Base-by-base conservation (phyloP, 345 rosid species). In the Salix brachista region DNA sequence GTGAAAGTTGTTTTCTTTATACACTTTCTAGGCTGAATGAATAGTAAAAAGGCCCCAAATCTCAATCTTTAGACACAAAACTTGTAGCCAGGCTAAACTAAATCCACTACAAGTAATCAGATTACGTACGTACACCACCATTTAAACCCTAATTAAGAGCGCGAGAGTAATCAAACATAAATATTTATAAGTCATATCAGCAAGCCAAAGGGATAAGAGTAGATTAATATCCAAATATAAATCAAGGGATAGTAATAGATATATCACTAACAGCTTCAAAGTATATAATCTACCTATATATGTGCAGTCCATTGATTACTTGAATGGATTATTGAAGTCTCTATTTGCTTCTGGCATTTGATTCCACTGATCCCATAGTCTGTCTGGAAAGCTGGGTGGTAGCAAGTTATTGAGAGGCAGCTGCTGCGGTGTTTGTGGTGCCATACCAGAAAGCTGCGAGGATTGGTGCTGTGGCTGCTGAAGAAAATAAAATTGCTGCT, bases 331-430 rank as follows among this genome's bases (percentile, higher is more conserved):
- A 74, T 73, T 84, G 86, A 74, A 84, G 58, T 89, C 90, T 81
- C 81, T 84, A 82, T 71, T 83, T 28, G 86, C 87, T 54, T 93
- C 94, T 8, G 91, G 89, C 67, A 87, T 70, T n/a, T 91, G 93
- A 79, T 87, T 94, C 98, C 98, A 94, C 44, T 94, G 36, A 34
- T 34, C 97, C 98, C 97, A 91, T 78, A 90, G 58, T 68, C 88
- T 70, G 83, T 90, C 94, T 1, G 90, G 80, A 75, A 87, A 87
- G 62, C 90, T 78, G 1, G 82, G 72, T 26, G 88, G 89, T 66
- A 85, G 74, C 19, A 85, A 72, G 67, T 79, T 76, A 79, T 80
- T 86, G 83, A 86, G 83, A 1, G 88, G 80, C 18, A 85, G 83
- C 21, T 86, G 83, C 73, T 82, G 87, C 23, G 90, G 66, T 41